A percentile compares a stretch with the other conserved stretches of the same genome.
Evolutionary conservation across 2,329 filamentous ascomycete genomes (phyloP).

Genomic region (Talaromyces albobiverticillius): DNA sequence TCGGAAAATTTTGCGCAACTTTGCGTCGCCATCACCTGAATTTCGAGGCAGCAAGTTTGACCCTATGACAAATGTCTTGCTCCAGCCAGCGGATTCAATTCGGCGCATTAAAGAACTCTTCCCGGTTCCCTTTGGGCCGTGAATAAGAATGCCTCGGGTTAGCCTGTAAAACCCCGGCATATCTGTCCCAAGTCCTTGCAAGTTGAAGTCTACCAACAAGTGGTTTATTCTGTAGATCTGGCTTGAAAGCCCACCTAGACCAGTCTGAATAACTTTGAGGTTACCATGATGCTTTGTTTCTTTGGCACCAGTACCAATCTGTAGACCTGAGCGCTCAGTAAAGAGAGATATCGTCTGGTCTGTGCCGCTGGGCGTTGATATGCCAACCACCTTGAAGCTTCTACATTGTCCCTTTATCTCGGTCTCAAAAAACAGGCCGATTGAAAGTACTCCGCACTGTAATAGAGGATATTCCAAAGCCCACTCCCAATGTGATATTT

Average conservation of each 20-base stretch:
- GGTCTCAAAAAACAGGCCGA: slow-evolving; percentile 68
- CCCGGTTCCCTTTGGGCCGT: slow-evolving; percentile 80
- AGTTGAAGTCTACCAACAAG: slow-evolving; percentile 58
- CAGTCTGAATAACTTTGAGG: slow-evolving; percentile 38
- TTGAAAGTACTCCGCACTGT: slow-evolving; percentile 65
- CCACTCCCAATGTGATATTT: slow-evolving; percentile 49
- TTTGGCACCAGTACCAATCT: slow-evolving; percentile 25
- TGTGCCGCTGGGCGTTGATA: slow-evolving; percentile 47
- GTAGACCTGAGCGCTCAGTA: slow-evolving; percentile 29
- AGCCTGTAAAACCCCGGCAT: slow-evolving; percentile 42
- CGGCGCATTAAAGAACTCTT: slow-evolving; percentile 72
- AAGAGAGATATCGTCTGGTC: slow-evolving; percentile 35
- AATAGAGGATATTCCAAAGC: slow-evolving; percentile 43
- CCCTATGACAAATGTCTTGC: slow-evolving; percentile 56
- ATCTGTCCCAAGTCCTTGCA: slow-evolving; percentile 23
- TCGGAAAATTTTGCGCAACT: slow-evolving; percentile 66
- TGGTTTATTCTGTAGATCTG: slow-evolving; percentile 66
- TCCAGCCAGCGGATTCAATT: slow-evolving; percentile 68
- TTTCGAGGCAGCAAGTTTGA: slow-evolving; percentile 32
- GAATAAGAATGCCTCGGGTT: slow-evolving; percentile 65
- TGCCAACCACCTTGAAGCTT: slow-evolving; percentile 59
- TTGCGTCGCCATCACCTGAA: slow-evolving; percentile 46
- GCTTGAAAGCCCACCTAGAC: slow-evolving; percentile 65
- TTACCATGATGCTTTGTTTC: slow-evolving; percentile 16
- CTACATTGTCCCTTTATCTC: slow-evolving; percentile 56